A percentile compares a stretch with the other conserved stretches of the same genome.
Conservation (phyloP, 148 eudicot species). For the Heliamphora exappendiculata region DNA sequence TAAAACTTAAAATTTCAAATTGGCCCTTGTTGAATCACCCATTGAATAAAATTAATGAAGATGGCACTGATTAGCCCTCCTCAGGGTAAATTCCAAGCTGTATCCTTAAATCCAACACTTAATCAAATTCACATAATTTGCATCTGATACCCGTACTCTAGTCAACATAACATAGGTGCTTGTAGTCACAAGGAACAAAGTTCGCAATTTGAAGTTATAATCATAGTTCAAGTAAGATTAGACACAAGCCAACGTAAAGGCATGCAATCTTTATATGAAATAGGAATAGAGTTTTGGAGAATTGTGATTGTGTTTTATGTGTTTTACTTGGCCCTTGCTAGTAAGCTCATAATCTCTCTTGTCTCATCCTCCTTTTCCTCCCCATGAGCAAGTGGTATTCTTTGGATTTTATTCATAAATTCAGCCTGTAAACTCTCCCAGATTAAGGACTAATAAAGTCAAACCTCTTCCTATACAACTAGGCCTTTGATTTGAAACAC, state of each 20-base stretch:
- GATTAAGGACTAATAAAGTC: background rate
- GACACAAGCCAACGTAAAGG: background rate
- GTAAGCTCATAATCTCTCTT: background rate
- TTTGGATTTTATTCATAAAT: background rate
- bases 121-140: no score
- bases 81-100: no score
- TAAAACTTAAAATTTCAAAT: no score
- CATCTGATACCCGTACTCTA: no score
- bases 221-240: no score
- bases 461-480: background rate
- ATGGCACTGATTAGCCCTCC: no score
- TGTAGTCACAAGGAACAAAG: no score
- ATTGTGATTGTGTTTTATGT: background rate
- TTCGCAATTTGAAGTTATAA: no score
- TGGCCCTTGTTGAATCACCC: no score
- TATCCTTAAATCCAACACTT: no score
- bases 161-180: no score
- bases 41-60: no score
- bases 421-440: background rate
- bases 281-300: background rate
- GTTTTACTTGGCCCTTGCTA: background rate
- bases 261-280: background rate
- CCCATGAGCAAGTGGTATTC: background rate
- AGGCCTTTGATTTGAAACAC: background rate
- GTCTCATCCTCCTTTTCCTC: background rate